Evolutionary conservation across 2,329 filamentous ascomycete species (phyloP).

Genomic region (Dactylellina sp.): DNA sequence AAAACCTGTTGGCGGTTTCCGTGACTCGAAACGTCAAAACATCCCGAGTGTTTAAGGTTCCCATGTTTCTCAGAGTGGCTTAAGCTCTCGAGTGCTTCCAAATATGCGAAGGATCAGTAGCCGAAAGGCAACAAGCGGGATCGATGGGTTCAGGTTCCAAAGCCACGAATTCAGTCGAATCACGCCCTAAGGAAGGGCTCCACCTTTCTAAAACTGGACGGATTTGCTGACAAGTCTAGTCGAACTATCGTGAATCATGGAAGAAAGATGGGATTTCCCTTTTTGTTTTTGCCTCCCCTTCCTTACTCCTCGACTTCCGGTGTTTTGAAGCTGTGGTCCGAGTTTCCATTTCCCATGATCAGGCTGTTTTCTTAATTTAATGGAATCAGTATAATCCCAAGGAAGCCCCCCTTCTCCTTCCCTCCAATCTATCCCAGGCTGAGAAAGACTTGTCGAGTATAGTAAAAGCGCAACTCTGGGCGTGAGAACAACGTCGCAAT

Average conservation of each 20-base stretch:
- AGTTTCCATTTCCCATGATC: neutral
- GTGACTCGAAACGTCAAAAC: constrained; percentile 22
- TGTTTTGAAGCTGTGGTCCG: neutral
- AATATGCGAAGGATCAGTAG: constrained; percentile 26
- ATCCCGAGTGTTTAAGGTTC: constrained; percentile 8
- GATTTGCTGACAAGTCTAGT: constrained; percentile 40
- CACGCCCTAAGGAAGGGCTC: constrained; percentile 9
- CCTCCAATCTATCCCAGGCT: constrained; percentile 24
- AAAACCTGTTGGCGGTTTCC: too few species aligned
- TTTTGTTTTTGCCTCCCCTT: constrained; percentile 20
- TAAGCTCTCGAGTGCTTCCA: constrained; percentile 27
- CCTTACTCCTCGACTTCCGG: neutral
- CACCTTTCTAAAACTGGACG: constrained; percentile 34
- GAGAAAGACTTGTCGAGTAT: neutral
- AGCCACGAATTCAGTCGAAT: constrained; percentile 29
- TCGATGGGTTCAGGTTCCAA: constrained; percentile 6
- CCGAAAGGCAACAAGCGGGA: constrained; percentile 26
- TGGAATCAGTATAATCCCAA: constrained; percentile 4
- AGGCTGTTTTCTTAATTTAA: too few species aligned
- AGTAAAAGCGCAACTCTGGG: constrained; percentile 21
- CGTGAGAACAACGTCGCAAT: neutral
- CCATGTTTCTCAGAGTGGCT: constrained; percentile 2
- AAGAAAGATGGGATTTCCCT: neutral
- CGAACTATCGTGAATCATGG: constrained; percentile 18
- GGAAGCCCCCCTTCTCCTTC: constrained; percentile 3